Conservation (phyloP, 495 filamentous ascomycete genomes). For the Beverwykella pulmonaria region DNA sequence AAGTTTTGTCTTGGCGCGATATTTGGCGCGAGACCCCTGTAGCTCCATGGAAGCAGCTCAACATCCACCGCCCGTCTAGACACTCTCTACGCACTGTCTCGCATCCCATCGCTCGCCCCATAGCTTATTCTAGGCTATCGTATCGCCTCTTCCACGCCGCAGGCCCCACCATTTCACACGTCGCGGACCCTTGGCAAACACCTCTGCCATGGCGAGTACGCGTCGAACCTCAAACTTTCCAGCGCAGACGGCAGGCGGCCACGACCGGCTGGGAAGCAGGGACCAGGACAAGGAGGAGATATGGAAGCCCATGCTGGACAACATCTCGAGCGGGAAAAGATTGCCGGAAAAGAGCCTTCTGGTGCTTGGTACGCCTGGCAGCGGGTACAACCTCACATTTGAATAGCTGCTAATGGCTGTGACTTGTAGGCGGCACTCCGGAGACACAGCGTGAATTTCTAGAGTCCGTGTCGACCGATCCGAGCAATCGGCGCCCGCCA, state of each 20-base stretch:
- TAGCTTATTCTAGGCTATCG: neutral
- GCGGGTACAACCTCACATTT: neutral
- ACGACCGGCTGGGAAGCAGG: conserved; percentile 50
- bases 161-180: neutral
- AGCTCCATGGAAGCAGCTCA: neutral
- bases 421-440: conserved; percentile 71
- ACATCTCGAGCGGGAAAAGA: conserved; percentile 84
- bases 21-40: neutral
- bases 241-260: neutral
- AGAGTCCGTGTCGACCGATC: conserved; percentile 71
- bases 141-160: neutral
- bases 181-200: conserved; percentile 20
- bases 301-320: conserved; percentile 92
- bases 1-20: conserved; percentile 4
- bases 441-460: conserved; percentile 90
- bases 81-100: neutral
- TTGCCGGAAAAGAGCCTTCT: conserved; percentile 91
- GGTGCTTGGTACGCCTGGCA: conserved; percentile 64
- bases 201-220: conserved; percentile 30
- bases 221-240: conserved; percentile 32
- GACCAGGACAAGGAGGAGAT: conserved; percentile 84
- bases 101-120: neutral
- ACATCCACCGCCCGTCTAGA: neutral
- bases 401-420: conserved; percentile 6
- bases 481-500: conserved; percentile 56